phyloP scores from a whole-genome alignment of 2,329 filamentous ascomycete genomes.

The Aspergillus arachidicola region DNA sequence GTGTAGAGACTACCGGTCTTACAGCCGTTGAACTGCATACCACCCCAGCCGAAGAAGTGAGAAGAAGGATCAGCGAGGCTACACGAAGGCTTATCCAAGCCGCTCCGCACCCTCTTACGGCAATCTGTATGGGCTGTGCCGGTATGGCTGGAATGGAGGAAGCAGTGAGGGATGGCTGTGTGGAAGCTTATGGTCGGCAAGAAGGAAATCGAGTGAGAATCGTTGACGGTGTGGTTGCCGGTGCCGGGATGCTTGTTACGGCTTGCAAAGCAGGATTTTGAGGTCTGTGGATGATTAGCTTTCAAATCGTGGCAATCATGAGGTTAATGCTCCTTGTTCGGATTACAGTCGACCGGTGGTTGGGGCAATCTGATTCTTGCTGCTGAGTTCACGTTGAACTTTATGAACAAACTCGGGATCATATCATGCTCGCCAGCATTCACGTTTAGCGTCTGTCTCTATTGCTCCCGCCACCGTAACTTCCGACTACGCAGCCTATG shows the following conservation, averaged over 20 bases:
- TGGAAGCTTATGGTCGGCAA: slow-evolving; percentile 64
- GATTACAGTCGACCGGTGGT: not conserved
- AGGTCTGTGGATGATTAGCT: not conserved
- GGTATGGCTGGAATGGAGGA: slow-evolving; percentile 86
- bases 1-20: slow-evolving; percentile 80
- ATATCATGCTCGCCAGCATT: not conserved
- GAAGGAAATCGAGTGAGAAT: slow-evolving; percentile 65
- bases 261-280: slow-evolving; percentile 42
- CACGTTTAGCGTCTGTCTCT: not conserved
- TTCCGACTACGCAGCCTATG: not conserved
- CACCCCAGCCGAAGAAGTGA: slow-evolving; percentile 65
- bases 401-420: not conserved
- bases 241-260: slow-evolving; percentile 38
- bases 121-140: slow-evolving; percentile 83
- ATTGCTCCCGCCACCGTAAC: not conserved
- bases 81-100: slow-evolving; percentile 65
- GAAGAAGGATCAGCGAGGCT: slow-evolving; percentile 67
- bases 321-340: not conserved
- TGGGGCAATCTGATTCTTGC: not conserved
- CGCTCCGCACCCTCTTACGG: slow-evolving; percentile 55
- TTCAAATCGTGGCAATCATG: not conserved
- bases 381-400: not conserved
- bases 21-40: slow-evolving; percentile 79
- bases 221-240: slow-evolving; percentile 66
- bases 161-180: slow-evolving; percentile 70